Evolutionary conservation across 2,329 filamentous ascomycete genomes (phyloP), one percentile per base, ranked within the genome.

Genomic region (Fonsecaea pedrosoi): DNA sequence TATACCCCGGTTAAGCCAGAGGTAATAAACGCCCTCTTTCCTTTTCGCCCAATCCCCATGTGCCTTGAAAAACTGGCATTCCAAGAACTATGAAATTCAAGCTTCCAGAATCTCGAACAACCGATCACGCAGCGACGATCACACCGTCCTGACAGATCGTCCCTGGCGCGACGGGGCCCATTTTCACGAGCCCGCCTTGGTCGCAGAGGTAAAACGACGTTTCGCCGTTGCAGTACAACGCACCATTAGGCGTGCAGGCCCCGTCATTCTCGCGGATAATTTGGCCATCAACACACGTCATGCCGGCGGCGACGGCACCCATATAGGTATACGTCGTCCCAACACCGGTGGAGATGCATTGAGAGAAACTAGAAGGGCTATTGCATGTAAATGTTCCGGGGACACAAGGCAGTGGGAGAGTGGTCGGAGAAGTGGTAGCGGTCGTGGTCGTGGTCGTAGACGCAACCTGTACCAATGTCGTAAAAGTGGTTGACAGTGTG

Each of bases 121-220:
- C 10, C 9, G 15, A 30, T 58, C 42, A 59, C n/a, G 62, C 67
- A 60, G 60, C 62, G 6, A 30, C 64, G 54, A 71, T 71, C 35
- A 50, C 67, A 1, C 69, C 69, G 21, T 25, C 4, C 7, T 12
- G 18, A 50, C 45, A 50, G 45, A 50, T 9, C 45, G 45, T 50
- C 3, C 79, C 79, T 3, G 75, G 66, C 32, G 79, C 77, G 10
- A 80, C 79, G 30, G 71, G 57, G 4, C 79, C 79, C 79, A 80
- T 80, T 67, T 71, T 72, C 50, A 77, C 61, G 5, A 76, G 73
- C 0, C 69, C 69, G 42, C 70, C 70, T 42, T 70, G 65, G 55
- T 69, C 69, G 42, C 70, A 72, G 54, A 70, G 62, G 60, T 69
- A 72, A 38, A 70, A 72, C 0, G 64, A 58, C 12, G 53, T 38